Evolutionary conservation across 805 yeast species (phyloP).

Genomic region (Metschnikowia amazonensis): DNA sequence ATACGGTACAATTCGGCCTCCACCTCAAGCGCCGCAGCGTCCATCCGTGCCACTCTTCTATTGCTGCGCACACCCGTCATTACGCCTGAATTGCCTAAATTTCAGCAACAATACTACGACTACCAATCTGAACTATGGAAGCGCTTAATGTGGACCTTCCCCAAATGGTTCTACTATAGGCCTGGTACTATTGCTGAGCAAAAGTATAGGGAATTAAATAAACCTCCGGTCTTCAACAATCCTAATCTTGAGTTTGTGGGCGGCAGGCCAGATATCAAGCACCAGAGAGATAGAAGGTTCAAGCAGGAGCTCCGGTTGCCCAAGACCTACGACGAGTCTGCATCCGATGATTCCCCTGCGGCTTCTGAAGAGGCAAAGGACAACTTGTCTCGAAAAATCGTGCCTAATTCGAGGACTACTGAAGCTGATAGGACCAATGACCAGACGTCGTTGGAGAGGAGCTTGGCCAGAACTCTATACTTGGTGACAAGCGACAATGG

Average conservation of each 20-base stretch:
- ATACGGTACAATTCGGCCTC: constrained; percentile 14
- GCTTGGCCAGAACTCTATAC: constrained; percentile 75
- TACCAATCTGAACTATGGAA: constrained; percentile 85
- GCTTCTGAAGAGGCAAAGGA: constrained; percentile 25
- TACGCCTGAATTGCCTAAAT: constrained; percentile 67
- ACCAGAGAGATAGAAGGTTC: constrained; percentile 81
- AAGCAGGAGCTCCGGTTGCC: constrained; percentile 81
- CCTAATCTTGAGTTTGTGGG: constrained; percentile 75
- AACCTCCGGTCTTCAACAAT: constrained; percentile 66
- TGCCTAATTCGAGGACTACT: constrained; percentile 67
- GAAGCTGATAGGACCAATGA: constrained; percentile 70
- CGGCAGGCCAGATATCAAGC: constrained; percentile 83
- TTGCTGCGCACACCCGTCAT: constrained; percentile 82
- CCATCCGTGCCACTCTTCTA: constrained; percentile 43
- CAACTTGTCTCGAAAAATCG: constrained; percentile 64
- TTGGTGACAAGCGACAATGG: constrained; percentile 51
- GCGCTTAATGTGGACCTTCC: constrained; percentile 96
- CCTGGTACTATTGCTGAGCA: constrained; percentile 88
- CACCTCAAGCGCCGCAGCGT: constrained; percentile 26
- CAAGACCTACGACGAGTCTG: constrained; percentile 43
- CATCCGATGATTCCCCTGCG: constrained; percentile 12
- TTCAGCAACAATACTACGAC: constrained; percentile 70
- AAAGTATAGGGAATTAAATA: constrained; percentile 69
- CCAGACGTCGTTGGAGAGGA: constrained; percentile 68
- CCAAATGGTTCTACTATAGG: constrained; percentile 86